These are phyloP conservation scores for Mortierella claussenii DNA, from an alignment of 192 early-diverging fungal species.

Conservation along the genomic window DNA sequence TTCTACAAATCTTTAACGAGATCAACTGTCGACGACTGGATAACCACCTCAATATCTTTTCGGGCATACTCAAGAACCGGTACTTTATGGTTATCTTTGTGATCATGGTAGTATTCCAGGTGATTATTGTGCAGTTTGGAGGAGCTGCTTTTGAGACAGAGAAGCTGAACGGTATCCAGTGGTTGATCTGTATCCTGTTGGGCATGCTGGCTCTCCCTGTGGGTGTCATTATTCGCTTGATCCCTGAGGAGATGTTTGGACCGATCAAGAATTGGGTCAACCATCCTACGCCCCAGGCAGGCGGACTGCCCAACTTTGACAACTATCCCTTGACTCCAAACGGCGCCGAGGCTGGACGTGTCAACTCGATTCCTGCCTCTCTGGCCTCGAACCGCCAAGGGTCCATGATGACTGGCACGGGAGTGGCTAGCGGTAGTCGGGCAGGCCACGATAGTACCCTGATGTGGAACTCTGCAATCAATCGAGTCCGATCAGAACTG, in stretches of 20 bases:
- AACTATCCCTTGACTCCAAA: not conserved
- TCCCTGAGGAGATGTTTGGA: slow-evolving; percentile 75
- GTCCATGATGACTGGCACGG: slow-evolving; percentile 6
- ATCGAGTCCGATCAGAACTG: slow-evolving; percentile 47
- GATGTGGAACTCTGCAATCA: slow-evolving; percentile 58
- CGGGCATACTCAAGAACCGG: slow-evolving; percentile 76
- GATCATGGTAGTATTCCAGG: slow-evolving; percentile 80
- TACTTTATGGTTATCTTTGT: slow-evolving; percentile 87
- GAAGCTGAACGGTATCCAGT: slow-evolving; percentile 73
- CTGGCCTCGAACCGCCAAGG: slow-evolving; percentile 29
- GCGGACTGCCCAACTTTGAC: slow-evolving; percentile 16
- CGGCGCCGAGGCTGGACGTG: slow-evolving; percentile 18
- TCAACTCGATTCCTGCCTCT: slow-evolving; percentile 33
- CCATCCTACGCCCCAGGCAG: not conserved
- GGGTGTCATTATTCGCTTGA: slow-evolving; percentile 85
- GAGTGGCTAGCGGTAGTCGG: slow-evolving; percentile 1
- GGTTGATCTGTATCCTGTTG: slow-evolving; percentile 84
- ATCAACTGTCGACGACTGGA: slow-evolving; percentile 75
- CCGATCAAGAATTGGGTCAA: slow-evolving; percentile 39
- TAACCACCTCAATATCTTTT: slow-evolving; percentile 89
- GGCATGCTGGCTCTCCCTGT: slow-evolving; percentile 86
- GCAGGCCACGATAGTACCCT: too few species aligned
- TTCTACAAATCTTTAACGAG: slow-evolving; percentile 91
- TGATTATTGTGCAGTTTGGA: slow-evolving; percentile 92
- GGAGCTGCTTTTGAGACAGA: slow-evolving; percentile 84